phyloP scores from a whole-genome alignment of 768 basidiomycete species.

The Boletus reticulatus region DNA sequence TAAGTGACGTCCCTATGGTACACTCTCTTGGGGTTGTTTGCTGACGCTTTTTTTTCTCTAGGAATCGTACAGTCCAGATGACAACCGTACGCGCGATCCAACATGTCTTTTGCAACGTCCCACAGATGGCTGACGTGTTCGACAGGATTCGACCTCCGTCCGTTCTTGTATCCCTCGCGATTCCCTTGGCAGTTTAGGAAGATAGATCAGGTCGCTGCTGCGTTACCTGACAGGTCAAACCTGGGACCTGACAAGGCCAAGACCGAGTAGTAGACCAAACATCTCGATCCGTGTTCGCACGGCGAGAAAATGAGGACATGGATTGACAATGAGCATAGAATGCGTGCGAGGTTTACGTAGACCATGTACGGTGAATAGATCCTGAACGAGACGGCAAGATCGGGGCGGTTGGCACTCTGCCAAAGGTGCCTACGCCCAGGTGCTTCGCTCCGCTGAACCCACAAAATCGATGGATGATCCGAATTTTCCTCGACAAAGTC shows the following conservation, averaged over 20 bases:
- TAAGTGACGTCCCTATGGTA: conserved; percentile 35
- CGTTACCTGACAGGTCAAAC: conserved; percentile 67
- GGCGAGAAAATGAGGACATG: not conserved
- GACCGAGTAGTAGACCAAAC: conserved; percentile 37
- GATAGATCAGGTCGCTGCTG: conserved; percentile 84
- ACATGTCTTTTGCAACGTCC: no score
- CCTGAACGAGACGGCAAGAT: no score
- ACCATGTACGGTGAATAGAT: conserved; percentile 6
- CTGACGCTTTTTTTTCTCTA: conserved; percentile 28
- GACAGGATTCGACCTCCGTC: conserved; percentile 89
- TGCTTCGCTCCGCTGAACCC: no score
- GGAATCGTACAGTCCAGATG: conserved; percentile 97
- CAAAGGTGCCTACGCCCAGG: no score
- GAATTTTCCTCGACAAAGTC: no score
- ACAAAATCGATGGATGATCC: no score
- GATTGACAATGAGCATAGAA: conserved; percentile 10
- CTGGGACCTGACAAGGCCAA: conserved; percentile 42
- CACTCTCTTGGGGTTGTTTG: no score
- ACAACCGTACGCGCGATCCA: conserved; percentile 66
- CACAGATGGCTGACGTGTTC: not conserved
- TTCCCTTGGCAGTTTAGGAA: conserved; percentile 98
- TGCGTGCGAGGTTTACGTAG: conserved; percentile 1
- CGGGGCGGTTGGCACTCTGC: no score
- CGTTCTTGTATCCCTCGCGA: conserved; percentile 92
- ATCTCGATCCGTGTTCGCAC: not conserved